Conservation (phyloP, 2,329 filamentous ascomycete genomes). For the Daldinia sp. region DNA sequence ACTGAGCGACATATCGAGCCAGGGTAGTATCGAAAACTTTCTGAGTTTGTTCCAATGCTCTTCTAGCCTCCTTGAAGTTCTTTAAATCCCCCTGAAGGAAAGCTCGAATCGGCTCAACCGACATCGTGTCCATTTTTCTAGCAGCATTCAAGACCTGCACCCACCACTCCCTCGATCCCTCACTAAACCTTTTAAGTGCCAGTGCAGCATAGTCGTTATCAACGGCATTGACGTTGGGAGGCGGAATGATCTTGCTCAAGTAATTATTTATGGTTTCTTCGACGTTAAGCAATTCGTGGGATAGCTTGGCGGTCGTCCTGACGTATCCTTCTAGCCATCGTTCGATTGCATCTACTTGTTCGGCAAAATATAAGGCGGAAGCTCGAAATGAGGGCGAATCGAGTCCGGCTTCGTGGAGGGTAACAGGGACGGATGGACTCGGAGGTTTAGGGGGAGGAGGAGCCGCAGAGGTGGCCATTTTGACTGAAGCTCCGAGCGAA, state of each 20-base stretch:
- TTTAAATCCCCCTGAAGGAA: constrained; percentile 86
- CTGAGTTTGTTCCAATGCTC: constrained; percentile 81
- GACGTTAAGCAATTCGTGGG: constrained; percentile 75
- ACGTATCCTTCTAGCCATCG: constrained; percentile 83
- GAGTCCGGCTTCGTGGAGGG: constrained; percentile 92
- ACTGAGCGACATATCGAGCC: constrained; percentile 84
- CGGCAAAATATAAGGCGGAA: constrained; percentile 84
- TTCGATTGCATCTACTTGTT: constrained; percentile 92
- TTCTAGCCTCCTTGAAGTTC: constrained; percentile 86
- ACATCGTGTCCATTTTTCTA: constrained; percentile 80
- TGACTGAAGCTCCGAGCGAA: constrained; percentile 15
- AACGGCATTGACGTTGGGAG: constrained; percentile 79
- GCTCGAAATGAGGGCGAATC: constrained; percentile 97
- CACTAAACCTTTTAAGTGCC: constrained; percentile 85
- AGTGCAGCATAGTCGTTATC: constrained; percentile 96
- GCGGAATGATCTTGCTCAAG: constrained; percentile 80
- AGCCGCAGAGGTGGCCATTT: constrained; percentile 47
- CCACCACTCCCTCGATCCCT: constrained; percentile 92
- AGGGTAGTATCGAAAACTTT: constrained; percentile 86
- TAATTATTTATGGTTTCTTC: constrained; percentile 85
- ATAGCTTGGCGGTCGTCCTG: constrained; percentile 65
- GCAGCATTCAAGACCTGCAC: constrained; percentile 77
- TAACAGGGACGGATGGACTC: constrained; percentile 74
- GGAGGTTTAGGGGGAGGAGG: constrained; percentile 42
- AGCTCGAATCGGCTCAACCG: constrained; percentile 82